Evolutionary conservation across 129 eudicot genomes (phyloP), one percentile per base, ranked within the genome.

Genomic region (Kitagawia praeruptora): DNA sequence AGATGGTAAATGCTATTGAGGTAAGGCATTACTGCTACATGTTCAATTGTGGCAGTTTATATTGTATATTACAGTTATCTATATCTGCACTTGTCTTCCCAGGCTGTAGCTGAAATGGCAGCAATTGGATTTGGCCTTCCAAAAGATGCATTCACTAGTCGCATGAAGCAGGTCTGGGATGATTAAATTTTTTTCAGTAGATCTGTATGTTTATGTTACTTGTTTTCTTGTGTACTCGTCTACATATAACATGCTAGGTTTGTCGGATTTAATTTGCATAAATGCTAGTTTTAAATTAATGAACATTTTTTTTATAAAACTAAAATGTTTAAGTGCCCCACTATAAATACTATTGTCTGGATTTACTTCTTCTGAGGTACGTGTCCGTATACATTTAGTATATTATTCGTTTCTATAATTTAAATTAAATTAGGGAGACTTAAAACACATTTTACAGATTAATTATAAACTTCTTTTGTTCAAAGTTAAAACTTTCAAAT

Each of bases 71-170:
- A n/a, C 73, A 13, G 73, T 53, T 78, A 28, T 71, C 13, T 15
- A 25, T 67, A 38, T 19, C 41, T 18, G 37, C 42, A 31, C n/a
- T 18, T 34, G 70, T 85, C 81, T 83, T 14, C 63, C 75, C 84
- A 93, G 98, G 92, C 85, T 88, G 98, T 92, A 81, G 96, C 98
- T 75, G 97, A 95, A 83, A 95, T 95, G 99, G 99, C 99, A 10
- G 97, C 99, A 69, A 87, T 95, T 80, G 99, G 99, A 9, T 92
- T 92, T 87, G 97, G 93, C 75, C 82, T 95, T 63, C 89, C 89
- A 75, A 87, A 90, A 80, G 94, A 90, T 76, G 97, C 99, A 70
- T 95, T 95, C 82, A 95, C 99, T 85, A 83, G 90, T 84, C 88
- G 92, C 73, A 95, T 95, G 99, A 89, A 86, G 82, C 93, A 92